Evolutionary conservation across 441 rosid species (phyloP), one percentile per base, ranked within the genome.

Genomic region (Syzygium malaccense): DNA sequence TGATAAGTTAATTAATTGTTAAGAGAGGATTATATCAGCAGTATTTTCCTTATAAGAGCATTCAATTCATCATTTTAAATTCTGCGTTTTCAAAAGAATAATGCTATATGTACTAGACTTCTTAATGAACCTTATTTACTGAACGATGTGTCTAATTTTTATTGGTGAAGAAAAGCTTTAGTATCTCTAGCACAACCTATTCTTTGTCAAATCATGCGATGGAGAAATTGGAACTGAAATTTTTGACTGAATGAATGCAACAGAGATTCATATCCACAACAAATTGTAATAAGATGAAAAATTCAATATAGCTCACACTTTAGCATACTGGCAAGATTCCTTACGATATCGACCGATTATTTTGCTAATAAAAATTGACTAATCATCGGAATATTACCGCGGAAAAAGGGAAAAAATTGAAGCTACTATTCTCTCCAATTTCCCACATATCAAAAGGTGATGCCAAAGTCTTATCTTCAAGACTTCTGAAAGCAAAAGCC

Each of bases 81-180:
- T 64, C 41, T 30, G 20, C 41, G 30, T 7, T 30, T 30, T 64
- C 0, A 0, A 64, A 64, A 64, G 12, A 14, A 30, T 64, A 64
- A 64, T 68, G 48, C 0, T 19, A 68, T 19, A 68, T 68, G 48
- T 68, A 45, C 48, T 45, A 33, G 26, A 68, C 48, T 33, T 68
- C 14, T 68, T 32, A 17, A 30, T 32, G 32, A 17, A 66, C 7
- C 41, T 30, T 19, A 41, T 66, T 66, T 66, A 32, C 78, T 17
- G 18, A 68, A 68, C 14, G 0, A 71, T 1, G 6, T 33, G 80
- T 68, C 26, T 68, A 64, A 14, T 68, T 68, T 25, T 37, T 68
- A 68, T 3, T 10, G 49, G 14, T 18, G 48, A 19, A 9, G 1
- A 0, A 0, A 41, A 20, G 5, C 5, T 37, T 11, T 37, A 37